Evolutionary conservation across 495 filamentous ascomycete genomes (phyloP), one percentile per base, ranked within the genome.

Genomic region (Aspergillus cristatus): DNA sequence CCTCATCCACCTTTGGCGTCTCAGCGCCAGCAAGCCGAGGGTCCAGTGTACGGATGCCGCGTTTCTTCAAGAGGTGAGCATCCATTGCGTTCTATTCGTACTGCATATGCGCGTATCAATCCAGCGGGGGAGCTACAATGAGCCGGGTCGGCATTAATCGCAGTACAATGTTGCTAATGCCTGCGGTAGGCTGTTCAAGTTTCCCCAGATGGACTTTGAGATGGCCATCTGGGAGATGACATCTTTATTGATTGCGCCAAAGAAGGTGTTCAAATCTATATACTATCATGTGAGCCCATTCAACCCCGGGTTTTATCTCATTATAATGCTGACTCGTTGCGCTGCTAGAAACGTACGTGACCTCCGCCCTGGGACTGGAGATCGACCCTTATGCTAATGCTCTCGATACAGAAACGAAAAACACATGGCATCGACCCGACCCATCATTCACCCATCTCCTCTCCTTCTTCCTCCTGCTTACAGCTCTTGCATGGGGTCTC

Each of bases 141-240:
- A 37, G 22, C 8, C 4, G 4, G 20, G 20, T 24, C 8, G 20
- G 8, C 4, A 24, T 24, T 24, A 8, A 8, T 24, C 8, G 4
- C 4, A 24, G 20, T 24, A 8, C 4, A 24, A 8, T 24, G 20
- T 24, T 24, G 20, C 20, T 24, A 8, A 24, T 24, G 4, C 4
- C 20, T 8, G n/a, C 18, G 24, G 29, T 28, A 75, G 76, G 34
- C 54, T 80, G 35, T 78, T 79, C 60, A 80, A 80, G 51, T 79
- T 79, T 46, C 76, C 76, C 14, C 76, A 80, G 43, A 80, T 80
- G 76, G 76, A 80, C 54, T 80, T 80, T 59, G 76, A 80, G 43
- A 81, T 83, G 76, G 82, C 81, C 7, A 76, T 82, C 45, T 86
- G 81, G 81, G 81, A 86, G 58, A 86, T 86, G 81, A 81, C 76